Base-by-base conservation (phyloP, 2,329 filamentous ascomycete genomes). In the Dactylonectria estremocensis region DNA sequence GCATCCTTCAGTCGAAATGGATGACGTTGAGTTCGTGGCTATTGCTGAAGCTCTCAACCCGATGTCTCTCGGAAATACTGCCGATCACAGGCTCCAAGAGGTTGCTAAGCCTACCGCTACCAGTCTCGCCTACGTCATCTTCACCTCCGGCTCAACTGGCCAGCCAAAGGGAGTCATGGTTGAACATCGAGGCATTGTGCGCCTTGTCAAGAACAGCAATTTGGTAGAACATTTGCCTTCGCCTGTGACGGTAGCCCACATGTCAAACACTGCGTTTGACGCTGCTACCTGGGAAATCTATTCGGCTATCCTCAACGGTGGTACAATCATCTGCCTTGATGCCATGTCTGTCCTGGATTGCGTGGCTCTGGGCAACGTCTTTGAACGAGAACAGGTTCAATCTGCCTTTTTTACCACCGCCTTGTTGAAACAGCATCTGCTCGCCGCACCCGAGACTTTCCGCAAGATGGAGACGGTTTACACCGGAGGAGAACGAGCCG, bases 401-500 rank as follows among this genome's bases (percentile, higher is more conserved):
- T 50, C 58, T 0, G 55, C 46, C 10, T n/a, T 71, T 2, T 62
- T 74, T 28, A 71, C 74, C 3, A 61, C 74, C 0, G 62, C 70
- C 1, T 18, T 73, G 3, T 52, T 76, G 7, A 76, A 74, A n/a
- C 72, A 75, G 28, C 69, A 64, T 43, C 59, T 76, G 2, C 14
- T 53, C 6, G 53, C 68, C 4, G 60, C 31, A 5, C 70, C 74
- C 3, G 18, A 3, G 2, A 37, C 55, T 24, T 35, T 68, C 18
- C 3, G 43, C 16, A 28, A 43, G 1, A 31, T 75, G 1, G 28
- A 69, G 1, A 7, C 54, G 9, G 54, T 76, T 1, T 62, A 50
- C 14, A 54, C 70, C 2, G 74, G 61, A 6, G 75, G 72, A 13
- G 75, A 77, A 14, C 60, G 71, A 1, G 16, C 69, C n/a, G 49